A percentile compares a stretch with the other conserved stretches of the same genome.
These are phyloP conservation scores for Geranomyces variabilis DNA, from an alignment of 192 early-diverging fungal species.

Conservation along the genomic window DNA sequence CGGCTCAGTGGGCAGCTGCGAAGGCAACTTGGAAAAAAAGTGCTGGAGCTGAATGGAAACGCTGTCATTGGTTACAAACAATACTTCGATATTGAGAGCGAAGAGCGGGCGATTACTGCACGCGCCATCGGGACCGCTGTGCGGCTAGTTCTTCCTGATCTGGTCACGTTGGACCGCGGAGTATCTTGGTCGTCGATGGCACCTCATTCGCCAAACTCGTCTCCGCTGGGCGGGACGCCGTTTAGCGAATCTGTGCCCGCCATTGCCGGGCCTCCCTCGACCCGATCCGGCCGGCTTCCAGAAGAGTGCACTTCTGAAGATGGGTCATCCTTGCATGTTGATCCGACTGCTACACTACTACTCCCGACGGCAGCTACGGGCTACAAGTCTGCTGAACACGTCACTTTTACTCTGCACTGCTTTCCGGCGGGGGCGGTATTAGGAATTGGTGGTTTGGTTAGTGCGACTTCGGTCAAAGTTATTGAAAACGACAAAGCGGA, in stretches of 20 bases:
- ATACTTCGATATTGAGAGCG: slow-evolving; percentile 75
- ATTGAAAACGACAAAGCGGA: slow-evolving; percentile 54
- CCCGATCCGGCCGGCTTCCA: neutral
- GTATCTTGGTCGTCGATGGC: slow-evolving; percentile 35
- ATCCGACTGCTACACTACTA: slow-evolving; percentile 7
- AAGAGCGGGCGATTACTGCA: slow-evolving; percentile 72
- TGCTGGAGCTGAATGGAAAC: slow-evolving; percentile 72
- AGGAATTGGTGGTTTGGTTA: slow-evolving; percentile 63
- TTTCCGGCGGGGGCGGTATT: slow-evolving; percentile 57
- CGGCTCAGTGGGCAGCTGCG: slow-evolving; percentile 68
- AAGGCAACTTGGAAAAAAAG: slow-evolving; percentile 76
- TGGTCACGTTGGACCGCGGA: slow-evolving; percentile 32
- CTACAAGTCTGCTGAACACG: slow-evolving; percentile 39
- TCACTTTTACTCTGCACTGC: slow-evolving; percentile 53
- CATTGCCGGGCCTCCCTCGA: neutral
- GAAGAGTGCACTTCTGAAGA: slow-evolving; percentile 6
- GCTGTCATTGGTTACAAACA: slow-evolving; percentile 75
- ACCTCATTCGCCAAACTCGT: slow-evolving; percentile 10
- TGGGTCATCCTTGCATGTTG: slow-evolving; percentile 21
- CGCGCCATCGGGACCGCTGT: slow-evolving; percentile 79
- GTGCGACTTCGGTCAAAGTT: slow-evolving; percentile 67
- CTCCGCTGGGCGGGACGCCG: slow-evolving; percentile 28
- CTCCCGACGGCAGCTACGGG: slow-evolving; percentile 23
- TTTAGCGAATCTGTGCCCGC: slow-evolving; percentile 10
- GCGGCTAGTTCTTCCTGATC: slow-evolving; percentile 50